phyloP scores from a whole-genome alignment of 1,139 yeast genomes.

The Waltiozyma sp. region DNA sequence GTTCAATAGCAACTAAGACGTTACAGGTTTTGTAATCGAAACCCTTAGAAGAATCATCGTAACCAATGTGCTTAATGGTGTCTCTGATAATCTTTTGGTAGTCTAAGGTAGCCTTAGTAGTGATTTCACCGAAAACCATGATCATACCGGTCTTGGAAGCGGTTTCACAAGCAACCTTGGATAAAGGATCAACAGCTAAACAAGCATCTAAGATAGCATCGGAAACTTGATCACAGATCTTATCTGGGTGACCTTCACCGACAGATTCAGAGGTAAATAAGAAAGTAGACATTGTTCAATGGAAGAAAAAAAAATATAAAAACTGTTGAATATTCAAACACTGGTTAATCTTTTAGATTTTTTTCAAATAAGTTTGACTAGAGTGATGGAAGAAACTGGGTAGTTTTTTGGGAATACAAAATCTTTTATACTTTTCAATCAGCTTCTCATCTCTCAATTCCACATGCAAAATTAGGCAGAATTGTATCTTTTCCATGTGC shows the following conservation, averaged over 20 bases:
- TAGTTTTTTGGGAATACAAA: not conserved
- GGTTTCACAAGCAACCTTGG: slow-evolving; percentile 98
- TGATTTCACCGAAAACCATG: slow-evolving; percentile 98
- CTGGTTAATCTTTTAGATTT: not conserved
- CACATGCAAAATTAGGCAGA: not conserved
- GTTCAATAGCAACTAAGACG: slow-evolving; percentile 97
- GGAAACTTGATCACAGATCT: slow-evolving; percentile 98
- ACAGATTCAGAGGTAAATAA: slow-evolving; percentile 94
- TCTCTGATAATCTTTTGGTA: slow-evolving; percentile 97
- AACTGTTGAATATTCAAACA: too few species aligned
- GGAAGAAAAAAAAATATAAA: not conserved
- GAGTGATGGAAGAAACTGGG: too few species aligned
- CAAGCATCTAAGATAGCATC: slow-evolving; percentile 98
- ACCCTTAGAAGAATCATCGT: slow-evolving; percentile 92
- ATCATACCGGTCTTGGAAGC: slow-evolving; percentile 99
- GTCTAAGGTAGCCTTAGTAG: slow-evolving; percentile 91
- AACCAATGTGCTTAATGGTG: slow-evolving; percentile 97
- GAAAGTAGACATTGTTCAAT: slow-evolving; percentile 30
- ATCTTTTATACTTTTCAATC: not conserved
- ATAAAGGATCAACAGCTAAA: slow-evolving; percentile 87
- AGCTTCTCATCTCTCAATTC: not conserved
- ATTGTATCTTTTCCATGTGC: not conserved
- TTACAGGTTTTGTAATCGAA: slow-evolving; percentile 99
- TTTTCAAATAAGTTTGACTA: too few species aligned
- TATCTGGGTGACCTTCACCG: slow-evolving; percentile 99